Base-by-base conservation (phyloP, 2,329 filamentous ascomycete species). In the Cercospora janseana region DNA sequence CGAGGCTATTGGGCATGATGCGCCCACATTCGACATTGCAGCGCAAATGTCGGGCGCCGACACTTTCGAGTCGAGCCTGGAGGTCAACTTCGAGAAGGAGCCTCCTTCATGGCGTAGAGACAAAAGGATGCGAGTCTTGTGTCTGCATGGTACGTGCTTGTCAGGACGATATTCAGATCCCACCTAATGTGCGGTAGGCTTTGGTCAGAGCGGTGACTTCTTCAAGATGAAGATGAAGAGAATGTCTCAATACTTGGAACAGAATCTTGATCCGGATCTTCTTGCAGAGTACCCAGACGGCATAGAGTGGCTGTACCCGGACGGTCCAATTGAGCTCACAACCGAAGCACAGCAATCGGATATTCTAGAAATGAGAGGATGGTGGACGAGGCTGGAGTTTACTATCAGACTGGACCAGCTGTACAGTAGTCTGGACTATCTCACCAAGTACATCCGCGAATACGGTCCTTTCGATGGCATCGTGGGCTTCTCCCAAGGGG, bases 191-290 rank as follows among this genome's bases (percentile, higher is more conserved):
- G 4, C 15, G 10, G 4, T 38, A 57, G 55, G 55, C 13, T 57
- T 57, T 34, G 55, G 55, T 6, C 55, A 57, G 18, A 54, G 51
- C 18, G 55, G 49, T 8, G 55, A 57, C 9, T 57, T 52, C 46
- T 53, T 55, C 26, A 51, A 52, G 31, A 55, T 52, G 51, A 57
- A 57, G 38, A 52, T 52, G 12, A 49, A 41, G 24, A 48, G 50
- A 6, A 35, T 57, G 16, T 32, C 45, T 12, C 42, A 49, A 44
- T 49, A 52, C n/a, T 37, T 57, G 13, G 43, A 52, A 12, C 23
- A 49, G 7, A 42, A 46, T 6, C 34, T 57, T 12, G 38, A 46
- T 31, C 13, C 35, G 2, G 55, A 55, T 16, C 41, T 54, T 2
- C 31, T 47, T 13, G 27, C 31, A 10, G 45, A 52, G 16, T 57